Evolutionary conservation across 2,329 filamentous ascomycete species (phyloP).

Genomic region (Sporothrix phasma): DNA sequence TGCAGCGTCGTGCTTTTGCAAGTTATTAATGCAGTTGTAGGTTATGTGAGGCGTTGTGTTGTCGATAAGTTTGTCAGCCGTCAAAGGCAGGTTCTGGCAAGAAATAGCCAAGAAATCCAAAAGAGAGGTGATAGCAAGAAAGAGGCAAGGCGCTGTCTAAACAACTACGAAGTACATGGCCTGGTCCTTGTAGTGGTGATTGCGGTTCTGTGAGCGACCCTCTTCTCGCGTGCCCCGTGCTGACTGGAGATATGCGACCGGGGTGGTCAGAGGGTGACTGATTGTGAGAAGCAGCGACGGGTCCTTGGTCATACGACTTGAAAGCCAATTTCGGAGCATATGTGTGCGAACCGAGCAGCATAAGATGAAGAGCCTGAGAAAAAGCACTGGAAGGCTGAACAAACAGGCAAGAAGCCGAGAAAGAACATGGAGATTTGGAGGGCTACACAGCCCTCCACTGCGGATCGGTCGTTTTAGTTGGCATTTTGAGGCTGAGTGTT

Average conservation of each 20-base stretch:
- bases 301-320: not conserved
- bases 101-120: too few species aligned
- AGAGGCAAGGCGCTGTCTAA: not conserved
- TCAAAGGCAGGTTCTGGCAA: too few species aligned
- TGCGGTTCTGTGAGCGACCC: not conserved
- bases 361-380: not conserved
- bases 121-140: not conserved
- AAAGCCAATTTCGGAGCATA: too few species aligned
- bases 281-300: not conserved
- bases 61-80: not conserved
- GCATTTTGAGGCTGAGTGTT: not conserved
- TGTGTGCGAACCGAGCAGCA: too few species aligned
- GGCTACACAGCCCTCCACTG: not conserved
- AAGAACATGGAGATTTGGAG: not conserved
- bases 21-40: too few species aligned
- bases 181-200: not conserved
- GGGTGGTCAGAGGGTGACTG: not conserved
- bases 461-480: too few species aligned
- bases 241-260: not conserved
- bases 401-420: not conserved
- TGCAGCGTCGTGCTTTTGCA: too few species aligned
- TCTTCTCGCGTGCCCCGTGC: not conserved
- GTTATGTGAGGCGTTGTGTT: not conserved
- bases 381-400: too few species aligned
- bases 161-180: not conserved